Evolutionary conservation across 345 rosid species (phyloP), one percentile per base, ranked within the genome.

Genomic region (Salix purpurea): DNA sequence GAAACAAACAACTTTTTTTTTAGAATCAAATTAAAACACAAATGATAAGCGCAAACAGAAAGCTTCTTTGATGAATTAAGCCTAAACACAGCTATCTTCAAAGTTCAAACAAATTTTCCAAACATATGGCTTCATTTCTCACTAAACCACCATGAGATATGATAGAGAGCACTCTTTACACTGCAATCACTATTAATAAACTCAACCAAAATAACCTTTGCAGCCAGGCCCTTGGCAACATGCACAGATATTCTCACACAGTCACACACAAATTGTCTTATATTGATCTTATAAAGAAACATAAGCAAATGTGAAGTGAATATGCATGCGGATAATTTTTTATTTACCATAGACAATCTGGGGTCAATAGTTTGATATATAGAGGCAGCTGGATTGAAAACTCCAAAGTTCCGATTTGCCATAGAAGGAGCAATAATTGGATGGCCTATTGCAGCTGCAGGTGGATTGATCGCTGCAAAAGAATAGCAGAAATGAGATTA

Each of bases 401-500:
- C 65, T 80, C 95, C 90, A 71, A 88, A 73, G 83, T 83, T 85
- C 65, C 88, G 61, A 86, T 79, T 85, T 67, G 84, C 73, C 67
- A 84, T 78, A 19, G 85, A 76, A n/a, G 92, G 80, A 37, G 90
- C 80, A 19, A 85, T 66, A 76, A 89, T 54, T 73, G 89, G 79
- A 80, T 90, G 85, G 67, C 78, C 87, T 66, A 89, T 26, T 52
- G 88, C 90, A 80, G 90, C 84, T 82, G 84, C 92, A 65, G 87
- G 89, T 26, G 92, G 91, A 74, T 84, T 83, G 67, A 89, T 85
- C 70, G 91, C 97, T 94, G 89, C 80, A 80, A 46, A 85, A 87
- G 70, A 77, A 68, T 23, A 76, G 76, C 64, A 78, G 54, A 54
- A 37, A 69, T 61, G 28, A 42, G 69, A 62, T 13, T 36, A 36